Conservation (phyloP, 352 stramenopile species). For the Phytophthora pseudosyringae region DNA sequence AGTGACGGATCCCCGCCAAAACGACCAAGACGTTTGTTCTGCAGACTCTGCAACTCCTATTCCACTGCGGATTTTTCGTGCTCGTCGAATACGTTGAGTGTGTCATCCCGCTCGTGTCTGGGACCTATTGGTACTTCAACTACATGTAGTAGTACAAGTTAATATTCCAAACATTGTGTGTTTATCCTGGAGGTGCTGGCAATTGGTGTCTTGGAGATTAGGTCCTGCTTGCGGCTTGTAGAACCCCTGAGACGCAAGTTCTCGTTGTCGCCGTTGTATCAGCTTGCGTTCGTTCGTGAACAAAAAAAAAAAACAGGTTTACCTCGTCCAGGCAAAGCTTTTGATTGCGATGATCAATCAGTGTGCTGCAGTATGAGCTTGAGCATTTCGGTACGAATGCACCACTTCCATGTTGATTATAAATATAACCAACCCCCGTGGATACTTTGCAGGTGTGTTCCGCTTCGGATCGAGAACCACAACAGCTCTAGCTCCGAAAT, state of each 20-base stretch:
- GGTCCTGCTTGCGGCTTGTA: background rate
- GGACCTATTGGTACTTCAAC: slow-evolving; percentile 18
- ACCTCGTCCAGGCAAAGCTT: slow-evolving; percentile 1
- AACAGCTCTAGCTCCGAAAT: background rate
- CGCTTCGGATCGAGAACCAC: no score
- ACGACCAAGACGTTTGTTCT: no score
- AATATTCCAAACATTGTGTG: slow-evolving; percentile 36
- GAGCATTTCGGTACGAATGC: background rate
- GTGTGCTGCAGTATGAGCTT: slow-evolving; percentile 4
- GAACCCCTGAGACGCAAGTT: slow-evolving; percentile 1
- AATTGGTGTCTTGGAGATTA: slow-evolving; percentile 4
- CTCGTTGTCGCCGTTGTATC: slow-evolving; percentile 9
- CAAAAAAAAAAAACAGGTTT: background rate
- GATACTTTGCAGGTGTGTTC: no score
- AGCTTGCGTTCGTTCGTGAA: slow-evolving; percentile 14
- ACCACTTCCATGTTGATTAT: no score
- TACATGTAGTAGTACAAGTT: slow-evolving; percentile 36
- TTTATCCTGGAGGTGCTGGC: slow-evolving; percentile 25
- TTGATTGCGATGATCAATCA: background rate
- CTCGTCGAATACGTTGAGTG: slow-evolving; percentile 48
- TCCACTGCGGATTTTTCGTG: slow-evolving; percentile 34
- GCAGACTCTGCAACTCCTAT: slow-evolving; percentile 31
- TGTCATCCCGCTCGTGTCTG: slow-evolving; percentile 35
- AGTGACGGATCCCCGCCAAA: no score
- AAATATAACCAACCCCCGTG: no score